Evolutionary conservation across 768 basidiomycete species (phyloP).

Genomic region (Trametes coccinea): DNA sequence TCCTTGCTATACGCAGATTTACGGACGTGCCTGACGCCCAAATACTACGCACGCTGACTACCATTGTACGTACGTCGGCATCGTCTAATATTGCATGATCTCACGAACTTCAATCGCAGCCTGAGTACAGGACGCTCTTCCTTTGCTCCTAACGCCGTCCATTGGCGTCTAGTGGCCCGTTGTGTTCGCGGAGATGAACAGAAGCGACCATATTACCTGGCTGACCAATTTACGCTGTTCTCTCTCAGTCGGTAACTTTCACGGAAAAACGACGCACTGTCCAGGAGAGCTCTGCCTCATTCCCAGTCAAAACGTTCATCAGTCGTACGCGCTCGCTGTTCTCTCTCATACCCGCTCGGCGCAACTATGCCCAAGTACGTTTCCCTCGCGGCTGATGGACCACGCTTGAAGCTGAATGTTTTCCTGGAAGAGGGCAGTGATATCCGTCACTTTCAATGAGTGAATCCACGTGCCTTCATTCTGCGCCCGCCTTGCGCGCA

Average conservation of each 20-base stretch:
- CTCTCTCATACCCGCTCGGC: background rate
- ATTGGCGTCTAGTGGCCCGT: too few relatives aligned
- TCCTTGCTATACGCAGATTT: too few relatives aligned
- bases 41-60: too few relatives aligned
- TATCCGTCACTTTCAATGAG: background rate
- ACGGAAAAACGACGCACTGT: too few relatives aligned
- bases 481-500: slow-evolving; percentile 6
- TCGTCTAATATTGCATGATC: too few relatives aligned
- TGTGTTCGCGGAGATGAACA: background rate
- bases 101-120: background rate
- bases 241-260: too few relatives aligned
- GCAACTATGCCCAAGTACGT: background rate
- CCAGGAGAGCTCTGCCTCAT: too few relatives aligned
- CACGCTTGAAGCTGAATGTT: too few relatives aligned
- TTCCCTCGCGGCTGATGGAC: background rate
- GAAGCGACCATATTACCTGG: background rate
- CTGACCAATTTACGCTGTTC: background rate
- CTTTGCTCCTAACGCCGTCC: background rate
- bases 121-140: background rate
- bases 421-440: background rate
- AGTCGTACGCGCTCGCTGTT: background rate
- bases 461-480: slow-evolving; percentile 26
- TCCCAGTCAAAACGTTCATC: too few relatives aligned
- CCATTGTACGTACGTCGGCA: too few relatives aligned
- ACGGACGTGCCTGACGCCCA: too few relatives aligned